A percentile compares a stretch with the other conserved stretches of the same genome.
Evolutionary conservation across 768 basidiomycete species (phyloP).

Genomic region (Leccinum broughii): DNA sequence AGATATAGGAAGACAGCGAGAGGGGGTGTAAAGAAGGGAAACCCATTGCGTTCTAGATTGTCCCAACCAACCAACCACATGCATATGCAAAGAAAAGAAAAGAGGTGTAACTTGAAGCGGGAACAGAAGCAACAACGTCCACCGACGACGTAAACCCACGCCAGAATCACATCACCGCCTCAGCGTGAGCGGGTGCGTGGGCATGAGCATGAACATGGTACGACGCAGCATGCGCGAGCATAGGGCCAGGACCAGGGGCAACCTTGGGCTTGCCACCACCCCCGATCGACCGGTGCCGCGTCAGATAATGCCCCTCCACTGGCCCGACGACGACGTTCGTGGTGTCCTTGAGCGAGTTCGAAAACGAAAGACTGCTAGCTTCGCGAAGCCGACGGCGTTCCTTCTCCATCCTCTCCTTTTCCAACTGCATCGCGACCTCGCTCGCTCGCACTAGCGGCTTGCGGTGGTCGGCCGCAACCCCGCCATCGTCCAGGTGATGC

Average conservation of each 20-base stretch:
- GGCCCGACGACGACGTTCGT: slow-evolving; percentile 23
- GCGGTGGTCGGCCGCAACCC: slow-evolving; percentile 17
- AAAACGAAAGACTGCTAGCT: not conserved
- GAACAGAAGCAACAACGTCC: not conserved
- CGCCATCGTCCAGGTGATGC: slow-evolving; percentile 17
- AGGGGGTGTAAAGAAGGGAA: not conserved
- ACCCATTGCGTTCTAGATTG: slow-evolving; percentile 20
- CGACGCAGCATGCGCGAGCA: not conserved
- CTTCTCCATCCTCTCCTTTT: slow-evolving; percentile 43
- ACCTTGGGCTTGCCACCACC: slow-evolving; percentile 17
- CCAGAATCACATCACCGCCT: slow-evolving; percentile 16
- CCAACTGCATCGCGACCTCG: slow-evolving; percentile 52
- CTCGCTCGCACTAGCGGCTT: slow-evolving; percentile 48
- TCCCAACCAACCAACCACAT: slow-evolving; percentile 9
- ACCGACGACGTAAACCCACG: not conserved
- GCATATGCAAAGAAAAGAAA: not conserved
- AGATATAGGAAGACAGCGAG: too few relatives aligned
- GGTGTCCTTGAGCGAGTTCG: slow-evolving; percentile 30
- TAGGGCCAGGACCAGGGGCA: not conserved
- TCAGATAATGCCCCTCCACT: slow-evolving; percentile 19
- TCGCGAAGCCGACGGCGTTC: slow-evolving; percentile 32
- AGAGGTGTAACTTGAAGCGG: too few relatives aligned
- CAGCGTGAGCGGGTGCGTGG: slow-evolving; percentile 12
- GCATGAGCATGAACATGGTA: not conserved
- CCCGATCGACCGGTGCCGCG: slow-evolving; percentile 18